Evolutionary conservation across 2,329 filamentous ascomycete species (phyloP), one percentile per base, ranked within the genome.

Genomic region (Colletotrichum musae): DNA sequence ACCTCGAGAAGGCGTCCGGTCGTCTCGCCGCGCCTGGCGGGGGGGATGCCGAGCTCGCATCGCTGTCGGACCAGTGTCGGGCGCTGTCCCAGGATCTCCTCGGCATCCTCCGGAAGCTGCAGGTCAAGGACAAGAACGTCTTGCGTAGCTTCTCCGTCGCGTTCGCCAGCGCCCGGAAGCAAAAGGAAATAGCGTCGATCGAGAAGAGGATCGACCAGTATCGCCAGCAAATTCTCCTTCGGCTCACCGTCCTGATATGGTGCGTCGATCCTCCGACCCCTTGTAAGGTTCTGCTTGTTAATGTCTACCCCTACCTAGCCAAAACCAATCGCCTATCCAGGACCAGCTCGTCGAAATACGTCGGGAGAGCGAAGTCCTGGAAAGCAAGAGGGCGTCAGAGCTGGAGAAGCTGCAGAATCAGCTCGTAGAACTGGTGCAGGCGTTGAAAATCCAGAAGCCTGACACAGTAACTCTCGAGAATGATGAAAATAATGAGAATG

Each of bases 1-100:
- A 65, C 28, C 57, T 71, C 4, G 47, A 56, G 21, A 52, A 54
- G 5, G 52, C 47, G 15, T 65, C 64, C 7, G 48, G 58, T 41
- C 45, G 67, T 54, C 21, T 18, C 45, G 16, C 9, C 28, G 7
- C 18, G 13, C 53, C 32, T 18, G 39, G 18, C 2, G 18, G n/a
- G 13, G 24, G 6, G 18, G 53, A 57, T 41, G 6, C 28, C 9
- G 16, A 57, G 39, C 32, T 57, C 13, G 32, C 9, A 6, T 13
- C 15, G 6, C 28, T 57, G 24, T 57, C 53, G n/a, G 18, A 15
- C 9, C n/a, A 57, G 18, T 57, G 53, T 13, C 15, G 13, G 16
- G 28, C 10, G 13, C 18, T 41, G 6, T 57, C 53, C n/a, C 28
- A 57, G 6, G 28, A 57, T 15, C 53, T 57, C 7, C 32, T 45